Conservation (phyloP, 2,329 filamentous ascomycete species). For the Pezicula carpinea region DNA sequence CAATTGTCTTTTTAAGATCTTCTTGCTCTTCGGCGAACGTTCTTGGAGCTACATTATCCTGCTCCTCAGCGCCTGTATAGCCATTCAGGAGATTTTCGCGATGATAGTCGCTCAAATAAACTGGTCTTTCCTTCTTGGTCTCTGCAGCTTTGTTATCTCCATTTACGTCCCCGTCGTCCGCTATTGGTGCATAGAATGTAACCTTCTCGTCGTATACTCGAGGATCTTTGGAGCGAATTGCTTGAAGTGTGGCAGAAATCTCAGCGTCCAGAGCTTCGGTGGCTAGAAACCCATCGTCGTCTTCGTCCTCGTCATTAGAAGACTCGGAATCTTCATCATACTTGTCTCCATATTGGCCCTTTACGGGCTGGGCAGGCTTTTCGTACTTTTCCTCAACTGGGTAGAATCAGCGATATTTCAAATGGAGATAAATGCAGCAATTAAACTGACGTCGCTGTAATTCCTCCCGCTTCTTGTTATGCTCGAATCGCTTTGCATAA, state of each 20-base stretch:
- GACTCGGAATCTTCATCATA: constrained; percentile 58
- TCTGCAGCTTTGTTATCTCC: constrained; percentile 24
- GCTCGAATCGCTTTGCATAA: constrained; percentile 83
- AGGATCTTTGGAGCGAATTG: constrained; percentile 87
- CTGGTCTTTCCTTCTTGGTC: constrained; percentile 71
- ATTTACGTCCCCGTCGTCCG: constrained; percentile 40
- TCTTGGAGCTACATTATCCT: constrained; percentile 49
- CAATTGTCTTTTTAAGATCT: constrained; percentile 69
- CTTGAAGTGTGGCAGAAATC: constrained; percentile 80
- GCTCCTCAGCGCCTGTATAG: constrained; percentile 54
- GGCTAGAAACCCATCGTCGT: constrained; percentile 82
- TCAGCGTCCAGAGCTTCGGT: constrained; percentile 82
- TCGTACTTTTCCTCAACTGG: constrained; percentile 84
- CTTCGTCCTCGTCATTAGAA: constrained; percentile 74
- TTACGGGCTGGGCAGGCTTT: constrained; percentile 35
- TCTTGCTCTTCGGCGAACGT: constrained; percentile 90
- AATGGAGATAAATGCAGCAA: constrained; percentile 11
- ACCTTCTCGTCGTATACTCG: constrained; percentile 77
- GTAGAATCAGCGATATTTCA: constrained; percentile 16
- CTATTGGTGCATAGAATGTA: constrained; percentile 70
- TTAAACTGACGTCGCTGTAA: constrained; percentile 56
- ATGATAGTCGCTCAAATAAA: constrained; percentile 87
- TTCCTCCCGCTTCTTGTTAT: constrained; percentile 97
- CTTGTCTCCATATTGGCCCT: constrained; percentile 37
- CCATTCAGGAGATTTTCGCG: constrained; percentile 81